Evolutionary conservation across 352 stramenopile genomes (phyloP), one percentile per base, ranked within the genome.

Genomic region (Pythium sp.): DNA sequence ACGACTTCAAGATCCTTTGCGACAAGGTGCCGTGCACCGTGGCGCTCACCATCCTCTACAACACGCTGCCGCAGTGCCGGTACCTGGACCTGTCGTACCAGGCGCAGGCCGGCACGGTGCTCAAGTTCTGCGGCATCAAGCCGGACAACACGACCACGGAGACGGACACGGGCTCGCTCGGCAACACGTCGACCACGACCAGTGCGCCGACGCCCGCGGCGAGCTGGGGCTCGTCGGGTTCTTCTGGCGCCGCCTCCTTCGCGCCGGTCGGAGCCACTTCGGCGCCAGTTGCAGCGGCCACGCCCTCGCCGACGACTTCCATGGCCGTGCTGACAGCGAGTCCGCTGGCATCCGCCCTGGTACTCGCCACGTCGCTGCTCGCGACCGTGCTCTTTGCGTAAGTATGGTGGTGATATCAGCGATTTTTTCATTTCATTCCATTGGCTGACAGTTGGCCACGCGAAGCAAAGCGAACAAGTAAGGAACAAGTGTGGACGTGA

Each of bases 41-140:
- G 2, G 81, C 82, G 65, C 78, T 91, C n/a, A 70, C 86, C 65
- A 61, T 74, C 36, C 73, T 93, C 24, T 91, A 92, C 77, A 77
- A 76, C 58, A 66, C 51, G 58, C 67, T 93, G 63, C 82, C 85
- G 8, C 71, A 89, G 56, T 93, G 85, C 69, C 76, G 73, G 30
- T 91, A 83, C 73, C 53, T 81, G 28, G 72, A 83, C 67, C 86
- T 74, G 79, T 74, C 72, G 0, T 69, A 89, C 60, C 74, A 84
- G 64, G 75, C 80, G 54, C 70, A 74, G 56, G 67, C 75, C 30
- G 70, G 71, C 64, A 66, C 70, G 43, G 64, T 86, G 53, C 80
- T 92, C 38, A 58, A 77, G 53, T 81, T 73, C 70, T 90, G 81
- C 69, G 79, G 74, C 51, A 76, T 83, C 64, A 76, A 65, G n/a